Percentiles rank a stretch among this genome's conserved stretches.
Conservation (phyloP, 768 basidiomycete genomes). For the Kwoniella botswanensis region DNA sequence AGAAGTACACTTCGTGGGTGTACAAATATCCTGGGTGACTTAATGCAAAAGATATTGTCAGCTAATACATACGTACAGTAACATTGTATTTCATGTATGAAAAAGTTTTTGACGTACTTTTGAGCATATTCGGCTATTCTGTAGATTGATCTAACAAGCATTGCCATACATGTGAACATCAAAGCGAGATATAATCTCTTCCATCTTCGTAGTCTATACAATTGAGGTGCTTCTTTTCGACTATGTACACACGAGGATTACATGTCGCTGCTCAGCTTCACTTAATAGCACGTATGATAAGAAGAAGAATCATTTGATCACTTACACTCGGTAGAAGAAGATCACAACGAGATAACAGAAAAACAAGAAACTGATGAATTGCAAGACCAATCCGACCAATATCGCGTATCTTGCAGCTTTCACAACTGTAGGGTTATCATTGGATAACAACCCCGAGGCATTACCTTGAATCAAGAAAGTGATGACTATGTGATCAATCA, state of each 20-base stretch:
- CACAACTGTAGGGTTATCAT: slow-evolving; percentile 28
- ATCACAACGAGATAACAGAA: slow-evolving; percentile 47
- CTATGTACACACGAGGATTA: slow-evolving; percentile 7
- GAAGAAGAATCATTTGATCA: not conserved
- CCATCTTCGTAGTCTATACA: slow-evolving; percentile 50
- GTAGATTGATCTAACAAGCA: slow-evolving; percentile 53
- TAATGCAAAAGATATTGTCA: not conserved
- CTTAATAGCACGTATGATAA: too few relatives aligned
- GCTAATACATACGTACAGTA: not conserved
- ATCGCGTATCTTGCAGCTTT: slow-evolving; percentile 49
- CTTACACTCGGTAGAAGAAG: slow-evolving; percentile 49
- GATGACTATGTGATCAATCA: slow-evolving; percentile 28
- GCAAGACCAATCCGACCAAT: slow-evolving; percentile 53
- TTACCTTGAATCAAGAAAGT: slow-evolving; percentile 57
- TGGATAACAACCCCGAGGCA: slow-evolving; percentile 50
- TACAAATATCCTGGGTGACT: slow-evolving; percentile 53
- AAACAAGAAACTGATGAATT: slow-evolving; percentile 49
- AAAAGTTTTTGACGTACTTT: slow-evolving; percentile 35
- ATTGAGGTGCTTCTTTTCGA: slow-evolving; percentile 31
- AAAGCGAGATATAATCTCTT: slow-evolving; percentile 51
- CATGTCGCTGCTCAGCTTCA: too few relatives aligned
- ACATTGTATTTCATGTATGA: not conserved
- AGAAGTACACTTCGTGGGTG: slow-evolving; percentile 53
- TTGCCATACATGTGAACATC: slow-evolving; percentile 54
- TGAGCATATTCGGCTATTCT: slow-evolving; percentile 51